Base-by-base conservation (phyloP, 2,329 filamentous ascomycete genomes). In the Hymenoscyphus fructigenus region DNA sequence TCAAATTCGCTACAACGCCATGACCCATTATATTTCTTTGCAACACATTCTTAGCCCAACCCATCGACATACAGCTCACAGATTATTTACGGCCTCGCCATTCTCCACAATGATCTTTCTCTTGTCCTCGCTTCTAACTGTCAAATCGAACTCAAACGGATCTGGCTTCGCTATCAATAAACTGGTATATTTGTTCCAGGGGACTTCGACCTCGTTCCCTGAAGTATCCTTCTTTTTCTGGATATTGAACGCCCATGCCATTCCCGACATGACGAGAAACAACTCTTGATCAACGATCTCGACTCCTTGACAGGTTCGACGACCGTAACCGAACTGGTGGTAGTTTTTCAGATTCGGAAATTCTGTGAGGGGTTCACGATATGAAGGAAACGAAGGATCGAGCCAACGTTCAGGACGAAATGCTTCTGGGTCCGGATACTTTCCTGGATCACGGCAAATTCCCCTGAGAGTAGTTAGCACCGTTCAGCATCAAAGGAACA, bases 271-370 rank as follows among this genome's bases (percentile, higher is more conserved):
- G 7, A 80, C 78, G 57, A 84, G 77, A 68, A 84, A 82, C 70
- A 84, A 80, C 75, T 87, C 84, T 71, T 86, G 83, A 70, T 88
- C 85, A 29, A 85, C 87, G 57, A 89, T 82, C 62, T 84, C 83
- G 76, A 87, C 84, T 5, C 86, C 87, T 4, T 88, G 80, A 70
- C 87, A 90, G 15, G 83, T 82, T 67, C 87, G 82, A 55, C 86
- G 84, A 38, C 87, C 87, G 79, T 82, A 89, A 32, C 87, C 87
- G 71, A 89, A 89, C 0, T 84, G 87, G 67, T 87, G 84, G 83
- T 88, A 86, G 44, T 82, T 82, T 68, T 86, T 85, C 72, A 89
- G 83, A 74, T 84, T 87, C 17, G 88, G 87, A 71, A 84, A 88
- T 63, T 82, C 81, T 1, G 82, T 82, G n/a, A 89, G 80, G 0